phyloP scores from a whole-genome alignment of 805 yeast species.

The Grigorovia transvaalensis region DNA sequence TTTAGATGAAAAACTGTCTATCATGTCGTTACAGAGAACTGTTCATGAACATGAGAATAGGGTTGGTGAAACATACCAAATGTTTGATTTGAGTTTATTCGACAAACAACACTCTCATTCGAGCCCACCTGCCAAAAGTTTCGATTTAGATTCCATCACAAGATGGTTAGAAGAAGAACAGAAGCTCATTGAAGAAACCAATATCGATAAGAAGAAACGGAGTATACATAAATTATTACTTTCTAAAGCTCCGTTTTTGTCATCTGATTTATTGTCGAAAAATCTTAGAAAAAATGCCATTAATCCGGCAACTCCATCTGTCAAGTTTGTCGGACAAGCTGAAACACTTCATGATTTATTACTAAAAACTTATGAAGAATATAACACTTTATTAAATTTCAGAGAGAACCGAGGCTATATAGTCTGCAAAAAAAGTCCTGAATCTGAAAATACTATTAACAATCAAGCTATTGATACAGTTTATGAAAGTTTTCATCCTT shows the following conservation, averaged over 20 bases:
- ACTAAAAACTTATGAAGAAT: conserved; percentile 36
- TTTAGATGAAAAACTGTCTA: conserved; percentile 56
- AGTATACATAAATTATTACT: conserved; percentile 65
- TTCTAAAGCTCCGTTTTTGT: conserved; percentile 58
- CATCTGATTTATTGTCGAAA: conserved; percentile 68
- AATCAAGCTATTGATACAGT: conserved; percentile 37
- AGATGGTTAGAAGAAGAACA: conserved; percentile 19
- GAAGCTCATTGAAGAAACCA: conserved; percentile 6
- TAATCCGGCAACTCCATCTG: conserved; percentile 34
- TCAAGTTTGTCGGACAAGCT: conserved; percentile 24
- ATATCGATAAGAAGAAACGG: conserved; percentile 23
- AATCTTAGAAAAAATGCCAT: conserved; percentile 38
- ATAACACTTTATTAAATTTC: conserved; percentile 29
- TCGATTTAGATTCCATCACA: no score
- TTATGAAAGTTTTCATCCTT: conserved; percentile 64
- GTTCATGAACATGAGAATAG: conserved; percentile 64
- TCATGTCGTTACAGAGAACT: conserved; percentile 64
- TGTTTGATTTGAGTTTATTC: conserved; percentile 48
- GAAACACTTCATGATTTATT: conserved; percentile 34
- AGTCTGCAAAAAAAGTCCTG: conserved; percentile 48
- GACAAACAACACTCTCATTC: conserved; percentile 9
- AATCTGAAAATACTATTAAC: conserved; percentile 34
- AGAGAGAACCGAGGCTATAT: conserved; percentile 48
- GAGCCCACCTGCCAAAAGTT: neutral
- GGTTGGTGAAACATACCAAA: conserved; percentile 60